Evolutionary conservation across 768 basidiomycete species (phyloP).

Genomic region (Agaricus sinodeliciosus): DNA sequence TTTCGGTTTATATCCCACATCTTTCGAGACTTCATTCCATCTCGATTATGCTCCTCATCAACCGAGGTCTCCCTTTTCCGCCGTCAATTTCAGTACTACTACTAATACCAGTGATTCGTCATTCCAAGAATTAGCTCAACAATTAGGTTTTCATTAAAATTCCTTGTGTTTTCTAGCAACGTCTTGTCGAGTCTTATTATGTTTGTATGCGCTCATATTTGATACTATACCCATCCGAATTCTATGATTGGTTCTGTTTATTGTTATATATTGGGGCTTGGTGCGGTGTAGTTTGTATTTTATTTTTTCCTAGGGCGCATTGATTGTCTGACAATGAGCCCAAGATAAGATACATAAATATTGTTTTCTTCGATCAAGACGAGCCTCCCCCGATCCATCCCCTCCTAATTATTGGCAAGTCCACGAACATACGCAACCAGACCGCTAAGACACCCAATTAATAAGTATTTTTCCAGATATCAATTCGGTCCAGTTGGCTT

Average conservation of each 20-base stretch:
- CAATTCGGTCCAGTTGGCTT: slow-evolving; percentile 18
- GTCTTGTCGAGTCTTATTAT: background rate
- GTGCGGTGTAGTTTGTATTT: too few relatives aligned
- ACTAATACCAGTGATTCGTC: slow-evolving; percentile 44
- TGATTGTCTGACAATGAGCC: too few relatives aligned
- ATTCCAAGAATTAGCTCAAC: slow-evolving; percentile 65
- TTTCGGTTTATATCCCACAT: slow-evolving; percentile 1
- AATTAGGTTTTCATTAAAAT: slow-evolving; percentile 44
- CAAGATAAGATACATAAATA: background rate
- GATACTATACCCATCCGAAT: too few relatives aligned
- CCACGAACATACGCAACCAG: slow-evolving; percentile 35
- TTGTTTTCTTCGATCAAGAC: too few relatives aligned
- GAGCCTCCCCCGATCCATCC: too few relatives aligned
- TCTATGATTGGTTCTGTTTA: too few relatives aligned
- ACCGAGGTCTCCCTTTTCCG: slow-evolving; percentile 7
- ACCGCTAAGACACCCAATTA: slow-evolving; percentile 18
- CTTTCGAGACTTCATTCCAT: slow-evolving; percentile 4
- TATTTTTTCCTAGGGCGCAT: too few relatives aligned
- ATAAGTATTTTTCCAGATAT: background rate
- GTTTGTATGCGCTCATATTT: too few relatives aligned
- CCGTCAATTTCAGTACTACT: slow-evolving; percentile 8
- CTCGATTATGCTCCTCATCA: slow-evolving; percentile 6
- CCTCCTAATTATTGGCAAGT: slow-evolving; percentile 16
- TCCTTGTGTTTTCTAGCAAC: background rate
- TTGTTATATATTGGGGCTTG: too few relatives aligned